Base-by-base conservation (phyloP, 169 alveolate species). In the Plasmodium relictum region DNA sequence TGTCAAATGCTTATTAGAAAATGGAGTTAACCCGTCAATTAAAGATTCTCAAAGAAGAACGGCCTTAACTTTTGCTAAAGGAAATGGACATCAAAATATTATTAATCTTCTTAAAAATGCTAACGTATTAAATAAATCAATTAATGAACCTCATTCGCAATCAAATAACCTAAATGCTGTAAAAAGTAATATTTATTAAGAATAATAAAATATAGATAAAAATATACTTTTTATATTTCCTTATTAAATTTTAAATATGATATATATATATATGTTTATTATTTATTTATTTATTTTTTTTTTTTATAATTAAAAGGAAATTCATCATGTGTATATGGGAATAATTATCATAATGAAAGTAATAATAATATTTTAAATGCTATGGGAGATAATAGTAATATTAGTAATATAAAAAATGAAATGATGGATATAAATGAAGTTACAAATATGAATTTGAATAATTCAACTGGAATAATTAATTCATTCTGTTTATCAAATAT, bases 11-110 rank as follows among this genome's bases (percentile, higher is more conserved):
- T 88, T 97, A 39, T 86, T 97, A 45, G 98, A 96, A 48, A 94
- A 95, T 63, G 98, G 98, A 6, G 96, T 97, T 20, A 95, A 97
- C 73, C 93, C 96, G 54, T 73, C 87, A 65, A 66, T 95, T 42
- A 97, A 97, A 73, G 99, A 97, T 85, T 93, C 96, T 45, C 97
- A 95, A 86, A 88, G 98, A 16, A 93, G 97, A 73, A 95, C 97
- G 20, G 98, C 98, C 10, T 91, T 94, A 66, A 94, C 97, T 44
- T 97, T 96, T 83, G 99, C 99, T 9, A 95, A 95, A 72, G 94
- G 95, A 41, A 95, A 96, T 80, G 96, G 96, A 9, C 98, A 97
- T 76, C 90, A 88, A 39, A 97, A 95, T 54, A 88, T 97, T n/a
- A 97, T 96, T 56, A 91, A 92, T 31, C 92, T 96, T 18, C 88